phyloP scores from a whole-genome alignment of 768 basidiomycete genomes.

The Boletus reticulatus region DNA sequence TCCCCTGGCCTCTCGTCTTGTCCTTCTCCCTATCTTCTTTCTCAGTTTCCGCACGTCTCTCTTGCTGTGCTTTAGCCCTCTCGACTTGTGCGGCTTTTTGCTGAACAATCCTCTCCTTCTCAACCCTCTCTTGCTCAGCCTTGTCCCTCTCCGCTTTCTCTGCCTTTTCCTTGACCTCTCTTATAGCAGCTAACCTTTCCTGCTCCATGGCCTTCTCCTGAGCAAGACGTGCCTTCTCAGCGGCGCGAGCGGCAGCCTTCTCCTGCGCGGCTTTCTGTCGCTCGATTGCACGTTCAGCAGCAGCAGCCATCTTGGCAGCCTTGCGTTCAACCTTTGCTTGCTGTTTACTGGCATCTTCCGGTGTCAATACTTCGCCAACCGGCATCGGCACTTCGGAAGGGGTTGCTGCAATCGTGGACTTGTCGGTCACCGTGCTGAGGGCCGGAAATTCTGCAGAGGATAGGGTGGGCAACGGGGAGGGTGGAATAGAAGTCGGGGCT shows the following conservation, averaged over 20 bases:
- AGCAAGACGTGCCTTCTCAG: conserved; percentile 52
- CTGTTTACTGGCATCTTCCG: conserved; percentile 38
- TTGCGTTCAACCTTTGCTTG: conserved; percentile 61
- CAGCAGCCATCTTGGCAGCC: conserved; percentile 62
- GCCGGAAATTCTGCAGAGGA: conserved; percentile 80
- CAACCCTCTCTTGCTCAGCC: conserved; percentile 38
- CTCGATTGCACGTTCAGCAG: conserved; percentile 60
- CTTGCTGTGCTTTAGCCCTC: conserved; percentile 38
- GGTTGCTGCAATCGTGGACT: conserved; percentile 1
- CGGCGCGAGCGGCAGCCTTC: conserved; percentile 50
- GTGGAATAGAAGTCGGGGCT: conserved; percentile 36
- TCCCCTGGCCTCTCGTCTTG: conserved; percentile 26
- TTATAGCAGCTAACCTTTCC: conserved; percentile 41
- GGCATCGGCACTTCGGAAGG: conserved; percentile 23
- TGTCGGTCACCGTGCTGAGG: conserved; percentile 33
- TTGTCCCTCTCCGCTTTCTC: conserved; percentile 35
- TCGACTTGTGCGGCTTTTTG: conserved; percentile 36
- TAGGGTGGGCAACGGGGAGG: conserved; percentile 46
- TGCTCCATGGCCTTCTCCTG: conserved; percentile 56
- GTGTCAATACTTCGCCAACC: conserved; percentile 22
- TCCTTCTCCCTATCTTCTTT: conserved; percentile 31
- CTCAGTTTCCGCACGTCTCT: conserved; percentile 27
- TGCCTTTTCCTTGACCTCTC: conserved; percentile 38
- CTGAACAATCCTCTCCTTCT: conserved; percentile 34
- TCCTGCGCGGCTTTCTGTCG: conserved; percentile 55